Percentiles rank a stretch among this genome's conserved stretches.
phyloP scores from a whole-genome alignment of 2,329 filamentous ascomycete genomes.

The Sclerotinia sclerotiorum region DNA sequence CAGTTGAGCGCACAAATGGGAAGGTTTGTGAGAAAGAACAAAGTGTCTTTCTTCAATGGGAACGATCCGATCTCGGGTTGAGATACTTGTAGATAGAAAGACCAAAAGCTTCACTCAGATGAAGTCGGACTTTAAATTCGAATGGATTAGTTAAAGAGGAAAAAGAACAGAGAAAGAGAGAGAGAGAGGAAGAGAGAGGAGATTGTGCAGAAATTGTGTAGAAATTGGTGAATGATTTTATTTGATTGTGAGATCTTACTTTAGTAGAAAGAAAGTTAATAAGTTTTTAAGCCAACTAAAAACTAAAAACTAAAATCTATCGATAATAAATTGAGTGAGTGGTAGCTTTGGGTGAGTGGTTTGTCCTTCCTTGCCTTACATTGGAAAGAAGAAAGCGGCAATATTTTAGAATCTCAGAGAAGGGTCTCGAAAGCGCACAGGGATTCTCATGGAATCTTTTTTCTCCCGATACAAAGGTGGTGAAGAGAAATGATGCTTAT shows the following conservation, averaged over 20 bases:
- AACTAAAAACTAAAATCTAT: too few relatives aligned
- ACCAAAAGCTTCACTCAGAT: too few relatives aligned
- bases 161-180: neutral
- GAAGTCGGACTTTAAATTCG: neutral
- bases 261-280: too few relatives aligned
- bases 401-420: conserved; percentile 22
- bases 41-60: neutral
- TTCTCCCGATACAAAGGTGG: neutral
- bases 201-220: neutral
- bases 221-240: neutral
- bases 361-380: neutral
- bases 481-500: neutral
- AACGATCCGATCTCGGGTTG: too few relatives aligned
- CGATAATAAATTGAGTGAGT: too few relatives aligned
- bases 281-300: too few relatives aligned
- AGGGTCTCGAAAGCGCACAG: conserved; percentile 21
- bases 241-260: neutral
- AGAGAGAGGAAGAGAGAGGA: neutral
- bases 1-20: neutral
- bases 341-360: neutral
- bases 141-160: neutral
- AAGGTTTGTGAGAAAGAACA: neutral
- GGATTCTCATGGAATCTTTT: neutral
- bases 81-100: too few relatives aligned
- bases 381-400: conserved; percentile 15